These are phyloP conservation scores for Jaltomata sinuosa DNA, from an alignment of 257 asterid genomes.

Conservation along the genomic window DNA sequence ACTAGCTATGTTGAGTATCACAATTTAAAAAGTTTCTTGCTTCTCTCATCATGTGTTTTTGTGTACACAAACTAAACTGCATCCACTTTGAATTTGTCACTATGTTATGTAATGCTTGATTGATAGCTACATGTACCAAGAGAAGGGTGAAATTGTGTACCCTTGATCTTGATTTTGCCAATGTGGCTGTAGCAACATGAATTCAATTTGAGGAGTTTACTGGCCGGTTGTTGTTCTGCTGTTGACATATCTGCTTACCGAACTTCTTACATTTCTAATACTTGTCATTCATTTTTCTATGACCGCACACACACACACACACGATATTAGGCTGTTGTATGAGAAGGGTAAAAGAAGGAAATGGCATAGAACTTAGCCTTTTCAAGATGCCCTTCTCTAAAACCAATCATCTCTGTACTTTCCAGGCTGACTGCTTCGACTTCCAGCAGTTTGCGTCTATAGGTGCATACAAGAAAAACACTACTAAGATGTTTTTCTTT, in stretches of 20 bases:
- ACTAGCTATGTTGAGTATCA: not conserved
- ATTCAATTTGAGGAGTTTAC: constrained; percentile 27
- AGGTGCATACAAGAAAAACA: not conserved
- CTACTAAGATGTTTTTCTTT: too few species aligned
- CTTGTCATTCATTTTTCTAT: constrained; percentile 6
- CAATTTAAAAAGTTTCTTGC: not conserved
- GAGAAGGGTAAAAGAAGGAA: constrained; percentile 2
- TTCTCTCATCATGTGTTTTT: not conserved
- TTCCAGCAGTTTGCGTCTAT: constrained; percentile 7
- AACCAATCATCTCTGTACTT: constrained; percentile 4
- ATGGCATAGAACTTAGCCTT: constrained; percentile 3
- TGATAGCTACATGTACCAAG: too few species aligned
- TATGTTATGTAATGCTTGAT: not conserved
- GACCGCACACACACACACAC: not conserved
- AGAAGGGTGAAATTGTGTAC: constrained; percentile 21
- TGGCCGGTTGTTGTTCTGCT: constrained; percentile 49
- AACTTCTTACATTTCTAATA: not conserved
- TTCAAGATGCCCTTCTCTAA: constrained; percentile 11
- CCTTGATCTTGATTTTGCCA: constrained; percentile 38
- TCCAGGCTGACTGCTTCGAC: constrained; percentile 17
- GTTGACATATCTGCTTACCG: constrained; percentile 36
- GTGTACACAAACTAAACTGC: not conserved
- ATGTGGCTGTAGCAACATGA: constrained; percentile 38
- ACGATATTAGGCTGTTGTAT: not conserved
- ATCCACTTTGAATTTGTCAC: not conserved